Evolutionary conservation across 805 yeast species (phyloP), one percentile per base, ranked within the genome.

Genomic region (Yueomyces sinensis): DNA sequence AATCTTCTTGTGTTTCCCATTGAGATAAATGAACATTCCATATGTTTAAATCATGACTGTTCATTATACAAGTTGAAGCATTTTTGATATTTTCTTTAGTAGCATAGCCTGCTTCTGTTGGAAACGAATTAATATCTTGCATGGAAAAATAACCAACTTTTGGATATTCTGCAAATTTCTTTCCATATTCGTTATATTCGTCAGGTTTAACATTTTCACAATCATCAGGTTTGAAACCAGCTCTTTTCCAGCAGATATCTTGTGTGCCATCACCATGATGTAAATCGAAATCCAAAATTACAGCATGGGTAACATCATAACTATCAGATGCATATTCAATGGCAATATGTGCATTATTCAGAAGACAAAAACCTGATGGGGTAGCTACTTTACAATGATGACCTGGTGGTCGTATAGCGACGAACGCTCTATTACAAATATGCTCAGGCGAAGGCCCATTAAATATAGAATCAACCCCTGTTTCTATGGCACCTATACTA

Each of bases 251-350:
- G 46, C 87, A 75, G 19, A 82, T 77, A 52, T 82, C 93, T 46
- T 83, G 94, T 5, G 82, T 70, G 13, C 94, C 94, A 55, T 82
- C 94, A 14, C 94, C 94, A 50, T 82, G 94, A 49, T 82, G 94
- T 29, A 82, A 62, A 53, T 82, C 94, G 41, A 83, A 77, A 53
- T 82, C 94, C 22, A 82, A 56, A 15, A 82, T 78, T 1, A 79
- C 86, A 14, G 84, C 84, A 58, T 82, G 94, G 1, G 89, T 76
- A 3, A 82, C 74, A 2, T 65, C 73, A 45, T 78, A 71, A 6
- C 62, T 52, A 30, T 62, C 69, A 35, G 63, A 67, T 1, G 93
- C 93, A 49, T 82, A 82, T 47, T 81, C 87, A 18, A 80, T 73
- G 2, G 80, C 83, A 24, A 83, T 72, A 39, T 82, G 93, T 0